Evolutionary conservation across 2,329 filamentous ascomycete genomes (phyloP).

Genomic region (Arthroderma sp.): DNA sequence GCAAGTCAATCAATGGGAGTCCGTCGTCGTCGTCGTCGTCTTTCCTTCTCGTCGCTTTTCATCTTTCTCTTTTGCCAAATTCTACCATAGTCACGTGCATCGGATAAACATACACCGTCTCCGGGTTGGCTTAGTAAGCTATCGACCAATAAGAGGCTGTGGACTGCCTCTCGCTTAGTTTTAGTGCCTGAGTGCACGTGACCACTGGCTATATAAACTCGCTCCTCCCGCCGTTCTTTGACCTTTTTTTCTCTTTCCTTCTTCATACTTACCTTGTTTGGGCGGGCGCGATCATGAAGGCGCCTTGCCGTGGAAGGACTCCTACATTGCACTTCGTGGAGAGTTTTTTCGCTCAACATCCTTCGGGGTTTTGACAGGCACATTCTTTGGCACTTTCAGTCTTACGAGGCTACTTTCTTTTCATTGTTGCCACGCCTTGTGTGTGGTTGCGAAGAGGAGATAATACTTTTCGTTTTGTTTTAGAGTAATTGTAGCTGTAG

Average conservation of each 20-base stretch:
- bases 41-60: neutral
- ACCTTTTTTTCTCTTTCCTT: conserved; percentile 25
- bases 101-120: neutral
- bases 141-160: conserved; percentile 8
- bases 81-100: neutral
- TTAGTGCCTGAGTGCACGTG: conserved; percentile 13
- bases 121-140: neutral
- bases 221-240: conserved; percentile 12
- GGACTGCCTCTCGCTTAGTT: conserved; percentile 16
- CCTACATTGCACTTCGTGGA: conserved; percentile 47
- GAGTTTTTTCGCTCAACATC: conserved; percentile 37
- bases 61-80: neutral
- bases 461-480: too few species aligned
- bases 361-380: conserved; percentile 37
- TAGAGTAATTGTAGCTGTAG: too few species aligned
- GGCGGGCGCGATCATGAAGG: conserved; percentile 35
- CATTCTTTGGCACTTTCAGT: conserved; percentile 37
- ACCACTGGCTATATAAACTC: conserved; percentile 20
- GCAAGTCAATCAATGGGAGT: too few species aligned
- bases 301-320: conserved; percentile 33
- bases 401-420: conserved; percentile 21
- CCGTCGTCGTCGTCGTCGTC: neutral
- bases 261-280: conserved; percentile 42
- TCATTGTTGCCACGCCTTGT: conserved; percentile 28
- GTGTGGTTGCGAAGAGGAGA: conserved; percentile 26